Percentiles rank a stretch among this genome's conserved stretches.
phyloP scores from a whole-genome alignment of 345 rosid species.

The Eucalyptus camaldulensis region DNA sequence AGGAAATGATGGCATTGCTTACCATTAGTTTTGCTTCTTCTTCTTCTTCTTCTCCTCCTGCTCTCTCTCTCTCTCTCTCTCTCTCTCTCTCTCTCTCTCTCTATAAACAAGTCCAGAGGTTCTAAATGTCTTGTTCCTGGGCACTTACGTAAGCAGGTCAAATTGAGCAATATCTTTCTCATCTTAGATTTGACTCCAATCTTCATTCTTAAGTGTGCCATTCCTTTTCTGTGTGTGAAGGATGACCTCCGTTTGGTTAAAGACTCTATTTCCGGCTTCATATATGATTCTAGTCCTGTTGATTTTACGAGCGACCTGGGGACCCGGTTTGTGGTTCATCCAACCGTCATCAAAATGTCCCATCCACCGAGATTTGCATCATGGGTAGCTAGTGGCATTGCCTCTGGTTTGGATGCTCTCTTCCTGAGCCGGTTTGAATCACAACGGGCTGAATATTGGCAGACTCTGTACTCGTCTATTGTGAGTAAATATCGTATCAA shows the following conservation, averaged over 20 bases:
- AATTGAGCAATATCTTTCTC: neutral
- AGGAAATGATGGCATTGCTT: neutral
- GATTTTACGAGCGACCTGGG: conserved; percentile 91
- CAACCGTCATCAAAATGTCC: conserved; percentile 55
- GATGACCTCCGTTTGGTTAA: conserved; percentile 60
- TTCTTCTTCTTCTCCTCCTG: too few species aligned
- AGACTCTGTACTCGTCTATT: conserved; percentile 75
- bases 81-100: neutral
- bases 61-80: too few species aligned
- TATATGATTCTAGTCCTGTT: conserved; percentile 75
- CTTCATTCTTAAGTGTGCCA: neutral
- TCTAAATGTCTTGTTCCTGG: neutral
- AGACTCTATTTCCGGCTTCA: conserved; percentile 67
- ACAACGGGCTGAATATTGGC: conserved; percentile 89
- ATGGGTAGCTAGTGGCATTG: conserved; percentile 68
- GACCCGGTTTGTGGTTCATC: conserved; percentile 58
- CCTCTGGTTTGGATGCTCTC: conserved; percentile 70
- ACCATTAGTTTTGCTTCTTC: neutral
- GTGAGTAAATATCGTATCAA: conserved; percentile 30
- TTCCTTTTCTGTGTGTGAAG: conserved; percentile 16
- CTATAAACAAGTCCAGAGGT: neutral
- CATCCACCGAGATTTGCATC: conserved; percentile 58
- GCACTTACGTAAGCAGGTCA: neutral
- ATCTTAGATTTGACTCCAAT: neutral
- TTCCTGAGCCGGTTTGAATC: conserved; percentile 83